Percentiles rank a stretch among this genome's conserved stretches.
Conservation (phyloP, 176 grass and related monocot species). For the Carex cristatella region DNA sequence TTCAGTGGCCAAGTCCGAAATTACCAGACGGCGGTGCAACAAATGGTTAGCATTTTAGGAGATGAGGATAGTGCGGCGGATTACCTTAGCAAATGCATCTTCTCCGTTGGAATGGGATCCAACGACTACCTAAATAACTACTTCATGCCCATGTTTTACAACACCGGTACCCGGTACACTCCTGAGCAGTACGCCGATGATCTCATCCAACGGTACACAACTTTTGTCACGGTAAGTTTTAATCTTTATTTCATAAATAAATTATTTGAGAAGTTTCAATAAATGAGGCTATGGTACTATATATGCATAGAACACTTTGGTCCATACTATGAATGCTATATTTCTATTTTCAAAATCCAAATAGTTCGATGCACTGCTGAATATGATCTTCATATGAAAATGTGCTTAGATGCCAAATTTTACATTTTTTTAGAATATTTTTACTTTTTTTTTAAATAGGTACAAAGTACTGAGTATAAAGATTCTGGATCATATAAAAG, state of each 20-base stretch:
- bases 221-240: conserved; percentile 37
- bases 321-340: too few species aligned
- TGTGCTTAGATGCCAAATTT: too few species aligned
- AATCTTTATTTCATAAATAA: neutral
- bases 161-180: conserved; percentile 50
- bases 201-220: conserved; percentile 63
- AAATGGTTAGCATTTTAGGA: conserved; percentile 59
- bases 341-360: too few species aligned
- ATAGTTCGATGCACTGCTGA: too few species aligned
- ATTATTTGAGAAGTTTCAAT: too few species aligned
- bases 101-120: conserved; percentile 88
- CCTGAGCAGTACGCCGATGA: conserved; percentile 51
- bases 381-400: too few species aligned
- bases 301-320: too few species aligned
- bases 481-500: too few species aligned
- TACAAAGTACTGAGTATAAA: too few species aligned
- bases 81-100: conserved; percentile 84
- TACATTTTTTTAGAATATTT: too few species aligned
- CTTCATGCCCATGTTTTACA: conserved; percentile 94
- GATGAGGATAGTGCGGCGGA: conserved; percentile 67
- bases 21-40: conserved; percentile 80
- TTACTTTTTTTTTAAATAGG: too few species aligned
- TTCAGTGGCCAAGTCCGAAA: conserved; percentile 78
- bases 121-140: conserved; percentile 99
- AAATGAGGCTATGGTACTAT: too few species aligned